Percentiles rank a stretch among this genome's conserved stretches.
These are phyloP conservation scores for Eucalyptus regnans DNA, from an alignment of 345 rosid genomes.

Conservation along the genomic window DNA sequence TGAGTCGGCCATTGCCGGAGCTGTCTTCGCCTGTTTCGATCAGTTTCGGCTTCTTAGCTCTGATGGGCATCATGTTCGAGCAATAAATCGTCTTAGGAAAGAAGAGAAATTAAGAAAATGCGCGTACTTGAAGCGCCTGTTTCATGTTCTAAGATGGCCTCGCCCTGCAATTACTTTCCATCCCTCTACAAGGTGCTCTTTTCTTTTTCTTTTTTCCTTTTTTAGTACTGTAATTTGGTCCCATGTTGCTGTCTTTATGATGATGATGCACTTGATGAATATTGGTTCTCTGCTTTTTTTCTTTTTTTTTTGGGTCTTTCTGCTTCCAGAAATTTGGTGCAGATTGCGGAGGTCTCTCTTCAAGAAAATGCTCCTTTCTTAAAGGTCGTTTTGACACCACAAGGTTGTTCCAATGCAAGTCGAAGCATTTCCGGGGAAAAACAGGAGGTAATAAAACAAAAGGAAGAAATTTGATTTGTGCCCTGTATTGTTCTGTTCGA, in stretches of 20 bases:
- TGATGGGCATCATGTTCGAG: background rate
- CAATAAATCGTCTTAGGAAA: background rate
- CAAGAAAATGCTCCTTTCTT: constrained; percentile 27
- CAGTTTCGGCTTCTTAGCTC: background rate
- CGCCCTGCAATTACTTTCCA: constrained; percentile 3
- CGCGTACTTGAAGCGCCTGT: background rate
- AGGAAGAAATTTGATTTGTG: background rate
- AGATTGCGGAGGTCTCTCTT: constrained; percentile 25
- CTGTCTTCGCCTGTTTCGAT: background rate
- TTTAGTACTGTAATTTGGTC: background rate
- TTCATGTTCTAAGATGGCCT: background rate
- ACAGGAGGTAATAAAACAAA: constrained; percentile 2
- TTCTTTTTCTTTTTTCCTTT: background rate
- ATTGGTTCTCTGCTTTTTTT: background rate
- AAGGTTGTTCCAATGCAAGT: constrained; percentile 2
- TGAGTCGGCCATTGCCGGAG: background rate
- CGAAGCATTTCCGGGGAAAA: constrained; percentile 7
- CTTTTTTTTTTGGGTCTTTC: background rate
- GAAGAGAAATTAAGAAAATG: background rate
- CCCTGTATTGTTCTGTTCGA: background rate
- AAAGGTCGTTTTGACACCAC: constrained; percentile 27
- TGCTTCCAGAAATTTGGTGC: constrained; percentile 26
- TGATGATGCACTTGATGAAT: background rate
- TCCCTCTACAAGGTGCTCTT: constrained; percentile 12
- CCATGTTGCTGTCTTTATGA: background rate